Percentiles rank a stretch among this genome's conserved stretches.
phyloP scores from a whole-genome alignment of 805 yeast genomes.

The Schwanniomyces polymorphus region DNA sequence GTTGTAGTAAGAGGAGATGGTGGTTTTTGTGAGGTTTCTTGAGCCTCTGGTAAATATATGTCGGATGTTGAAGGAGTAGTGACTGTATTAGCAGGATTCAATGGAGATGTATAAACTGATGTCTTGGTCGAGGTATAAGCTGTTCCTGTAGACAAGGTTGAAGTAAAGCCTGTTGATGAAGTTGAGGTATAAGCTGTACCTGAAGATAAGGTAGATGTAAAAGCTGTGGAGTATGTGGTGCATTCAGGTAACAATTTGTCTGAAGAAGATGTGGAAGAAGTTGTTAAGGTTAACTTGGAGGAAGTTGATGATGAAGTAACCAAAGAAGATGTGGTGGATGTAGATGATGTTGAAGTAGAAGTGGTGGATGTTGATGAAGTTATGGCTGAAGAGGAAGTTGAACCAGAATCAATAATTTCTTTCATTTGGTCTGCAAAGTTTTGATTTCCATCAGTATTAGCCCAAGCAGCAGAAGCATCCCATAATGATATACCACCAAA shows the following conservation, averaged over 20 bases:
- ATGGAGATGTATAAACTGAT: background rate
- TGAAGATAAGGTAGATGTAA: background rate
- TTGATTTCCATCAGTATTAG: constrained; percentile 15
- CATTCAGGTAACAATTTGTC: background rate
- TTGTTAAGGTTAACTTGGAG: background rate
- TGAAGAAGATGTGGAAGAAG: background rate
- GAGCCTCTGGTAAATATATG: background rate
- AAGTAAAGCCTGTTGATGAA: background rate
- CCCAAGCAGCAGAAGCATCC: constrained; percentile 33
- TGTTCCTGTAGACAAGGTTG: background rate
- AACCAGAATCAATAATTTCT: constrained; percentile 7
- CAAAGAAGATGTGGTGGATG: background rate
- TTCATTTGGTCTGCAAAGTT: constrained; percentile 40
- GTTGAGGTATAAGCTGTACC: background rate
- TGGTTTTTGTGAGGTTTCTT: background rate
- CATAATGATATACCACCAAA: constrained; percentile 41
- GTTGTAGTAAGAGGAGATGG: background rate
- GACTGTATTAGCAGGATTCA: background rate
- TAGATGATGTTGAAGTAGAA: background rate
- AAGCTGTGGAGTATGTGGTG: background rate
- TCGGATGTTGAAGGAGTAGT: background rate
- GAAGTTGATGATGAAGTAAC: constrained; percentile 4
- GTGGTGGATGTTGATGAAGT: constrained; percentile 2
- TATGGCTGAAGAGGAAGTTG: background rate
- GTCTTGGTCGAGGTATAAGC: background rate